These are phyloP conservation scores for Peronospora farinosa DNA, from an alignment of 352 stramenopile species.

Conservation along the genomic window DNA sequence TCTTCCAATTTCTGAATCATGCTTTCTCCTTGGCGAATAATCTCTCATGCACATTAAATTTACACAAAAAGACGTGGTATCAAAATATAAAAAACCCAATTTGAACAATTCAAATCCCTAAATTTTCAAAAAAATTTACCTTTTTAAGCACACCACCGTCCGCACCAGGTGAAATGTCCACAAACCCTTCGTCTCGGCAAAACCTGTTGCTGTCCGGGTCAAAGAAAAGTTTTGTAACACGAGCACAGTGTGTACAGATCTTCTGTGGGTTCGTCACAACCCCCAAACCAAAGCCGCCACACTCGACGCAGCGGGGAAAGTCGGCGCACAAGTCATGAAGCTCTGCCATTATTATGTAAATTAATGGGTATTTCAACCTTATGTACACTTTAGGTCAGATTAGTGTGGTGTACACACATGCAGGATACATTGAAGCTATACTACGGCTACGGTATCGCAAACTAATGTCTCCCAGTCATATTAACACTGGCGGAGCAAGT, in stretches of 20 bases:
- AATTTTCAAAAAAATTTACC: slow-evolving; percentile 21
- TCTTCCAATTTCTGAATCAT: slow-evolving; percentile 59
- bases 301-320: slow-evolving; percentile 60
- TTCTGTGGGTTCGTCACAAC: slow-evolving; percentile 68
- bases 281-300: slow-evolving; percentile 58
- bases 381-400: no score
- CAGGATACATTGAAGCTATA: no score
- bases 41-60: slow-evolving; percentile 18
- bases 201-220: slow-evolving; percentile 61
- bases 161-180: slow-evolving; percentile 70
- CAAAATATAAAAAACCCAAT: no score
- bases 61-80: neutral
- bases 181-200: slow-evolving; percentile 66
- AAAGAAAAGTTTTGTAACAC: slow-evolving; percentile 67
- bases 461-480: no score
- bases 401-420: no score
- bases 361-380: neutral
- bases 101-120: no score
- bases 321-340: slow-evolving; percentile 17
- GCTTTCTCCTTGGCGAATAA: slow-evolving; percentile 50
- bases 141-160: slow-evolving; percentile 82
- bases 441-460: no score
- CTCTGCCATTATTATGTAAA: neutral
- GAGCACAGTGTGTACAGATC: slow-evolving; percentile 66
- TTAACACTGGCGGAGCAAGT: no score